Conservation (phyloP, 129 eudicot species). For the carrot (Daucus carota) region DH1_v3.0 NC_030382.2:49021001-49021500, state of each 20-base stretch:
- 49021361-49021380: constrained; percentile 15
- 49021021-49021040: not conserved
- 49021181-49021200: constrained; percentile 27
- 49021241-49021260: constrained; percentile 11
- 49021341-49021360: constrained; percentile 15
- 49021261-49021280: constrained; percentile 5
- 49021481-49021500: constrained; percentile 81
- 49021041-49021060: not conserved
- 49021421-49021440: constrained; percentile 56
- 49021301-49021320: constrained; percentile 27
- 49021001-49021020: constrained; percentile 4
- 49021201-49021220: constrained; percentile 20
- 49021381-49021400: constrained; percentile 26
- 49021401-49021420: constrained; percentile 54
- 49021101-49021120: not conserved
- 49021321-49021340: constrained; percentile 13
- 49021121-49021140: not conserved
- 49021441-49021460: constrained; percentile 86
- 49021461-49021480: constrained; percentile 86
- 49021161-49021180: constrained; percentile 3
- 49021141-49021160: not conserved
- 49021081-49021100: not conserved
- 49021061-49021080: not conserved
- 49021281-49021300: not conserved
- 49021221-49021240: constrained; percentile 14